A percentile compares a stretch with the other conserved stretches of the same genome.
These are phyloP conservation scores for Bipolaris sorokiniana DNA, from an alignment of 2,329 filamentous ascomycete genomes.

Conservation along the genomic window DNA sequence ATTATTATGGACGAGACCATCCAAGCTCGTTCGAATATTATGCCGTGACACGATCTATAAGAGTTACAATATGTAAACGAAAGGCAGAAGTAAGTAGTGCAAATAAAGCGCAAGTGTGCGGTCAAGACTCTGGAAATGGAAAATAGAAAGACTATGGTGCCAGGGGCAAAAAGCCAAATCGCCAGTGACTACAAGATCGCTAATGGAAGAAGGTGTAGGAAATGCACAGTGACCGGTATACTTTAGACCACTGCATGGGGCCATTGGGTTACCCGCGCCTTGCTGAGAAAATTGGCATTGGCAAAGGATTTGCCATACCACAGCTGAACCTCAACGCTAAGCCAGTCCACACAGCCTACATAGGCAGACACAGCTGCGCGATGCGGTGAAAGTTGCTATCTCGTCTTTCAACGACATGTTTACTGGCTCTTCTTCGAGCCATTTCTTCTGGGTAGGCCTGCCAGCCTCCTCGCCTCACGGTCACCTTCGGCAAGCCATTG, in stretches of 20 bases:
- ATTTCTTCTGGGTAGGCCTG: conserved; percentile 47
- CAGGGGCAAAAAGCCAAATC: conserved; percentile 2
- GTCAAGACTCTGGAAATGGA: not conserved
- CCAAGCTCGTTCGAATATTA: not conserved
- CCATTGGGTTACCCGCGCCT: not conserved
- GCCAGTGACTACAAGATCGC: conserved; percentile 13
- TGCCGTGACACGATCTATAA: not conserved
- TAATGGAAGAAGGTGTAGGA: conserved; percentile 5
- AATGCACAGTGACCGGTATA: not conserved
- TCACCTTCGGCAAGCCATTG: conserved; percentile 95
- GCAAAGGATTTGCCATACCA: not conserved
- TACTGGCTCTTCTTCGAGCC: conserved; percentile 36
- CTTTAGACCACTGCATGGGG: not conserved
- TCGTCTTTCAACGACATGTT: not conserved
- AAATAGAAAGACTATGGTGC: not conserved
- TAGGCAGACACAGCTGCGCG: not conserved
- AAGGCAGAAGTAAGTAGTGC: not conserved
- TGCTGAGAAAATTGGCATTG: not conserved
- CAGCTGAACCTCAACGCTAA: not conserved
- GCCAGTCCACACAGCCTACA: not conserved
- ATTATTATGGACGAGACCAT: conserved; percentile 3
- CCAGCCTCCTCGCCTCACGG: conserved; percentile 63
- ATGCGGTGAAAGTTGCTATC: not conserved
- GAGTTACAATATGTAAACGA: not conserved
- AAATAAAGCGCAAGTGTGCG: not conserved